Evolutionary conservation across 23 red algal genomes (phyloP), one percentile per base, ranked within the genome.

Genomic region (Cyanidium caldarium): DNA sequence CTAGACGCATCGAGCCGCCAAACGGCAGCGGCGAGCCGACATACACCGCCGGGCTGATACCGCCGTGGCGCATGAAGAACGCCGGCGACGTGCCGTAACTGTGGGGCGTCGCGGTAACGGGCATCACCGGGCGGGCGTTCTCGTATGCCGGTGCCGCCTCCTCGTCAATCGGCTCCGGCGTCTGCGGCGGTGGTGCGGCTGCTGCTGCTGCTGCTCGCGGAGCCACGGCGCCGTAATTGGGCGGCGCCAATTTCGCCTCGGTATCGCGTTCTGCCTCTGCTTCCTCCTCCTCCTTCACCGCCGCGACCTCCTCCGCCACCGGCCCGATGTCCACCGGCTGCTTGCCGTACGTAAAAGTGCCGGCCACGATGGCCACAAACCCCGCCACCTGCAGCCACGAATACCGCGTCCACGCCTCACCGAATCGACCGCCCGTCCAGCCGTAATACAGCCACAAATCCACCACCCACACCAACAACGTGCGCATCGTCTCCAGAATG

Each of bases 401-500:
- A 69, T 95, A 87, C 20, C 38, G 20, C n/a, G 77, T 87, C 83
- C 83, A 86, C 19, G 66, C 16, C 46, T 95, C 89, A 69, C 89
- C 89, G 34, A 95, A 78, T 19, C 37, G 40, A 0, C 89, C 65
- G 17, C 41, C 45, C 7, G 82, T 76, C 20, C 86, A 34, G n/a
- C 86, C 56, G 78, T 95, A 95, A 67, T 45, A 95, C 43, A 86
- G 66, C 3, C 86, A 61, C 12, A 95, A 66, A 39, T 95, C 89
- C 5, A 82, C 66, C 33, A 95, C 35, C 89, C 89, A 95, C 21
- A 95, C 89, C 37, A 70, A 72, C 41, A 95, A 77, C 37, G 89
- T 95, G 30, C 89, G 83, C 19, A 95, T 57, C 41, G 89, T 95
- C 35, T 95, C 89, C 33, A 95, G 77, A 28, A 95, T 78, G 44